These are phyloP conservation scores for Microbotryum intermedium DNA, from an alignment of 1,284 basidiomycete genomes.

Conservation along the genomic window DNA sequence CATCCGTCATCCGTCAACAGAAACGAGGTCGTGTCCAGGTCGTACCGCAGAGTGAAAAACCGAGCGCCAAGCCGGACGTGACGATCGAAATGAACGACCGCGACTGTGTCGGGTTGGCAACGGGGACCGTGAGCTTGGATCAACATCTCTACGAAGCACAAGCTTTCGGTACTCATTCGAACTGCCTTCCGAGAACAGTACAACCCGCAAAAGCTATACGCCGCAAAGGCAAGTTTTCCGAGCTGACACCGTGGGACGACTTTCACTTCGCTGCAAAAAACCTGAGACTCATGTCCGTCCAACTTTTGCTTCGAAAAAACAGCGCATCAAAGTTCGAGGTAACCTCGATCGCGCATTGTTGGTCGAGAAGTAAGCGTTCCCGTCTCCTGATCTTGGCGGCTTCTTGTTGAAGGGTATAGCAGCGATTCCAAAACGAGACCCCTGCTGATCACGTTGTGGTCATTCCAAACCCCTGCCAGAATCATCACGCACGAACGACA, in stretches of 20 bases:
- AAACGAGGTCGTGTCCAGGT: neutral
- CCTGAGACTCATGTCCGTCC: neutral
- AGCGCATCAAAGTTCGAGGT: conserved; percentile 14
- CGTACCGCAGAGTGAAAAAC: neutral
- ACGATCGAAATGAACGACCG: conserved; percentile 8
- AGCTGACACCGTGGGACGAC: too few species aligned
- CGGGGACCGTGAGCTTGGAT: conserved; percentile 3
- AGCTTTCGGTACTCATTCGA: neutral
- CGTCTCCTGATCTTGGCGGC: too few species aligned
- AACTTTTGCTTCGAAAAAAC: neutral
- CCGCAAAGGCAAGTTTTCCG: conserved; percentile 8
- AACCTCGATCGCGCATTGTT: conserved; percentile 11
- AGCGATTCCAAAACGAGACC: neutral
- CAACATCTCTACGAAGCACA: too few species aligned
- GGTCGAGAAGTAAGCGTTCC: neutral
- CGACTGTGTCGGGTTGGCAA: conserved; percentile 18
- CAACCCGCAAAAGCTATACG: conserved; percentile 18
- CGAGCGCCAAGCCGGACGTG: conserved; percentile 16
- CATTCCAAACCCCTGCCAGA: neutral
- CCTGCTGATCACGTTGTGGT: neutral
- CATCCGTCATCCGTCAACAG: too few species aligned
- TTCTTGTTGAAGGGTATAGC: too few species aligned
- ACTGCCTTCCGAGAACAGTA: neutral
- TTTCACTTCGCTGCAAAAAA: too few species aligned
- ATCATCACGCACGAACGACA: neutral